Conservation (phyloP, 2,329 filamentous ascomycete species). For the Claviceps digitariae region DNA sequence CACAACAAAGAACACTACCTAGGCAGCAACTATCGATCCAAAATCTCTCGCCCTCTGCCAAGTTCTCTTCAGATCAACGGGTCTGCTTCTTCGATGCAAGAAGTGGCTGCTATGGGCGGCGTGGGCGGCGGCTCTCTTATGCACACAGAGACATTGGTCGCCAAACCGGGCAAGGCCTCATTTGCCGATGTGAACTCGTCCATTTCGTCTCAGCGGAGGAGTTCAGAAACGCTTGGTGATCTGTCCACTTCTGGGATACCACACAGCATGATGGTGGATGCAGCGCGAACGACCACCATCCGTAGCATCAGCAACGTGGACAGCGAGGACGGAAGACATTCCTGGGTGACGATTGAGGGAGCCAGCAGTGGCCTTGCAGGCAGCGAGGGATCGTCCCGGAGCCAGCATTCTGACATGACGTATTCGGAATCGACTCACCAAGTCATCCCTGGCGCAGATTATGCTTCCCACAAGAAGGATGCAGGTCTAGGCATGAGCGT, state of each 20-base stretch:
- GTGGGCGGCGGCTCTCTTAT: not conserved
- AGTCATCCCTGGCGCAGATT: conserved; percentile 17
- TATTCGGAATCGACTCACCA: conserved; percentile 19
- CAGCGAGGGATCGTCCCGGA: conserved; percentile 14
- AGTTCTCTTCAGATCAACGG: conserved; percentile 16
- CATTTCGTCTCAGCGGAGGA: conserved; percentile 10
- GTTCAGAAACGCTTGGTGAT: conserved; percentile 16
- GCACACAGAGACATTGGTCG: conserved; percentile 7
- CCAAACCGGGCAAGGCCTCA: conserved; percentile 9
- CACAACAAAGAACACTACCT: conserved; percentile 16
- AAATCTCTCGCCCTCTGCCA: conserved; percentile 20
- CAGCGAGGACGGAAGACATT: conserved; percentile 16
- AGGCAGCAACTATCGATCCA: conserved; percentile 17
- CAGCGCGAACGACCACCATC: conserved; percentile 10
- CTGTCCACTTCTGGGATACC: conserved; percentile 13
- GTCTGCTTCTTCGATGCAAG: conserved; percentile 12
- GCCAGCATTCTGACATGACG: conserved; percentile 14
- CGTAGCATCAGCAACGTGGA: conserved; percentile 10
- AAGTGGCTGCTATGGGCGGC: conserved; percentile 9
- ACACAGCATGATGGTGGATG: conserved; percentile 12
- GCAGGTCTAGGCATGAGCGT: conserved; percentile 15
- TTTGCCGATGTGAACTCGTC: conserved; percentile 15
- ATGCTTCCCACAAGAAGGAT: conserved; percentile 11
- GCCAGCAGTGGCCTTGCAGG: conserved; percentile 10
- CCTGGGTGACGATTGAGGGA: conserved; percentile 23